These are phyloP conservation scores for Citrullus mucosospermus DNA, from an alignment of 306 rosid genomes.

Conservation along the genomic window DNA sequence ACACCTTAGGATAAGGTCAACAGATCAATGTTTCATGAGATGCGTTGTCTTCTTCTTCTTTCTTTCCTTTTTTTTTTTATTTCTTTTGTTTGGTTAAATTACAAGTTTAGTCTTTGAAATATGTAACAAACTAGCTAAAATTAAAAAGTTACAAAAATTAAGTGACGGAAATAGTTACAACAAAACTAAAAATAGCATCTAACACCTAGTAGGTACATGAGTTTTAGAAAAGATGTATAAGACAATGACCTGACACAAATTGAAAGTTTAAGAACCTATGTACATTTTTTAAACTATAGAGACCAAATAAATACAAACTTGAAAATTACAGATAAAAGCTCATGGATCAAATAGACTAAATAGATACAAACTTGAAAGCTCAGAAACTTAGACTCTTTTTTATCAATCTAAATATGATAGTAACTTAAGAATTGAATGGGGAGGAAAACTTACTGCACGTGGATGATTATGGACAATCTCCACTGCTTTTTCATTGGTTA, in stretches of 20 bases:
- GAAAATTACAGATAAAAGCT: no score
- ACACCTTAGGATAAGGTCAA: background rate
- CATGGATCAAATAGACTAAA: background rate
- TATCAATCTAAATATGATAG: background rate
- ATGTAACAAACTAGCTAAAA: no score
- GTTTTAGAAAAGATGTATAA: no score
- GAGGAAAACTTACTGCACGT: conserved; percentile 36
- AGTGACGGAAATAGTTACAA: no score
- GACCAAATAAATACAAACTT: no score
- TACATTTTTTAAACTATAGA: no score
- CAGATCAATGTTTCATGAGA: background rate
- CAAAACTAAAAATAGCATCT: no score
- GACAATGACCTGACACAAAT: no score
- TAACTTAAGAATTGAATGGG: background rate
- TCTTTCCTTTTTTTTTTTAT: background rate
- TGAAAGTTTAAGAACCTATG: no score
- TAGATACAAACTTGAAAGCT: background rate
- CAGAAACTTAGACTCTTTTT: background rate
- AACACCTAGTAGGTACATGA: no score
- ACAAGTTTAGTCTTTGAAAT: no score
- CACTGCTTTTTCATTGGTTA: conserved; percentile 79
- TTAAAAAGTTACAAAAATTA: no score
- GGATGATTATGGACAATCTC: conserved; percentile 80
- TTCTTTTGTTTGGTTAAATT: background rate
- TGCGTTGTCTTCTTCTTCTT: background rate